Percentiles rank a stretch among this genome's conserved stretches.
Evolutionary conservation across 2,329 filamentous ascomycete genomes (phyloP).

Genomic region (Aspergillus japonicus): DNA sequence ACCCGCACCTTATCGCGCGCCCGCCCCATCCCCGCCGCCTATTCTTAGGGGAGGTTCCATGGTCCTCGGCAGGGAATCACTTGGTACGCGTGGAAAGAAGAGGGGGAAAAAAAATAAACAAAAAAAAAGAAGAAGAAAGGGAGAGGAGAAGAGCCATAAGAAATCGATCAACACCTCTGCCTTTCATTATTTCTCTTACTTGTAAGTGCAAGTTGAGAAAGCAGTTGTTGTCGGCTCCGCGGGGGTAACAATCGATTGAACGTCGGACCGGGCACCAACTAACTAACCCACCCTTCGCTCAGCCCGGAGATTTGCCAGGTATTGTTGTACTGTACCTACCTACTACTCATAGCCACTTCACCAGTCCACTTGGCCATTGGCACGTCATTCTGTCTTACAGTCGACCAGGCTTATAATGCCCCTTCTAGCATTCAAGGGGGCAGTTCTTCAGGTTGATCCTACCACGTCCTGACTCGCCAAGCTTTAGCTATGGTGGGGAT

Average conservation of each 20-base stretch:
- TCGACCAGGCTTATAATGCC: background rate
- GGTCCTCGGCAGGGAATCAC: background rate
- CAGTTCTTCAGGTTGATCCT: background rate
- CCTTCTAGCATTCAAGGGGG: background rate
- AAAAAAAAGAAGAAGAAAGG: too few species aligned
- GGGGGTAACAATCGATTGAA: background rate
- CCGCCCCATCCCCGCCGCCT: background rate
- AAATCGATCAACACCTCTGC: too few species aligned
- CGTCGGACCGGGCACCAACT: background rate
- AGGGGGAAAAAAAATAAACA: background rate
- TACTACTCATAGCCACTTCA: background rate
- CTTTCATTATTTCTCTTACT: too few species aligned
- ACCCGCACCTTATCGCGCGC: background rate
- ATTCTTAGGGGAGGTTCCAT: conserved; percentile 12
- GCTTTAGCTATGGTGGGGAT: background rate
- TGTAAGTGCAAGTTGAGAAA: too few species aligned
- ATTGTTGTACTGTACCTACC: too few species aligned
- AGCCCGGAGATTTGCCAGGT: background rate
- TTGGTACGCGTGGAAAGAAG: background rate
- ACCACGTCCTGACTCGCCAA: background rate
- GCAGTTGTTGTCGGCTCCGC: too few species aligned
- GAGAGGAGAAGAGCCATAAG: too few species aligned
- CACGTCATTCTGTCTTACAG: background rate
- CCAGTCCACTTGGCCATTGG: background rate
- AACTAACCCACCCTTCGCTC: background rate